These are phyloP conservation scores for Aspergillus heteromorphus DNA, from an alignment of 495 filamentous ascomycete species.

Conservation along the genomic window DNA sequence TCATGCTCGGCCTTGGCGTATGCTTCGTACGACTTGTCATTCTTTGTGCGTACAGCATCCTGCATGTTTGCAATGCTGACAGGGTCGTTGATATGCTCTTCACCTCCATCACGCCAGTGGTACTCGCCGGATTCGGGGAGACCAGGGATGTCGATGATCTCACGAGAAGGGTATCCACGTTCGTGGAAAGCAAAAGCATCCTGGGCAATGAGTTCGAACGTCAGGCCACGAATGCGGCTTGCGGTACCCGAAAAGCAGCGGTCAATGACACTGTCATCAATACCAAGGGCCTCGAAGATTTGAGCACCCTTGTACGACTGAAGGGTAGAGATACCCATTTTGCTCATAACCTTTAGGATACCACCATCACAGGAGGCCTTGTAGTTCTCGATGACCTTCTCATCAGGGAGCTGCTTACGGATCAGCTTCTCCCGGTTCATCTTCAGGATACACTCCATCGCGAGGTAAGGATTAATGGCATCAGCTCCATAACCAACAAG, in stretches of 20 bases:
- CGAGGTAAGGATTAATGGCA: constrained; percentile 94
- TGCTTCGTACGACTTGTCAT: constrained; percentile 99
- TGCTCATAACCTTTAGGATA: constrained; percentile 99
- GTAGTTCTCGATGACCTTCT: constrained; percentile 90
- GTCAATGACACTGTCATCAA: constrained; percentile 93
- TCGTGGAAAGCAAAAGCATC: constrained; percentile 98
- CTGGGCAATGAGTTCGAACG: constrained; percentile 91
- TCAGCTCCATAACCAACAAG: constrained; percentile 94
- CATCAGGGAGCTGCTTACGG: constrained; percentile 79
- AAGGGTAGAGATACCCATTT: constrained; percentile 99
- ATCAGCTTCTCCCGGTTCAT: constrained; percentile 95
- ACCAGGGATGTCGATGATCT: constrained; percentile 73
- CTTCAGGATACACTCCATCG: constrained; percentile 97
- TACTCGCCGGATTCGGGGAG: constrained; percentile 96
- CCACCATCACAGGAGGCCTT: constrained; percentile 97
- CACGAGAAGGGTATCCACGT: constrained; percentile 81
- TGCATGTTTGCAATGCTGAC: constrained; percentile 95
- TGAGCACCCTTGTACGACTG: constrained; percentile 99
- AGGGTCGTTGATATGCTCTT: constrained; percentile 97
- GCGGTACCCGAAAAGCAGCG: constrained; percentile 95
- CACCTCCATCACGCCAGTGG: constrained; percentile 98
- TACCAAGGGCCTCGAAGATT: constrained; percentile 98
- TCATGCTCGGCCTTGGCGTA: constrained; percentile 94
- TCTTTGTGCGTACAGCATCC: constrained; percentile 96
- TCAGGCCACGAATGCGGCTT: constrained; percentile 91